Evolutionary conservation across 2,329 filamentous ascomycete genomes (phyloP), one percentile per base, ranked within the genome.

Genomic region (Aureobasidium pullulans): DNA sequence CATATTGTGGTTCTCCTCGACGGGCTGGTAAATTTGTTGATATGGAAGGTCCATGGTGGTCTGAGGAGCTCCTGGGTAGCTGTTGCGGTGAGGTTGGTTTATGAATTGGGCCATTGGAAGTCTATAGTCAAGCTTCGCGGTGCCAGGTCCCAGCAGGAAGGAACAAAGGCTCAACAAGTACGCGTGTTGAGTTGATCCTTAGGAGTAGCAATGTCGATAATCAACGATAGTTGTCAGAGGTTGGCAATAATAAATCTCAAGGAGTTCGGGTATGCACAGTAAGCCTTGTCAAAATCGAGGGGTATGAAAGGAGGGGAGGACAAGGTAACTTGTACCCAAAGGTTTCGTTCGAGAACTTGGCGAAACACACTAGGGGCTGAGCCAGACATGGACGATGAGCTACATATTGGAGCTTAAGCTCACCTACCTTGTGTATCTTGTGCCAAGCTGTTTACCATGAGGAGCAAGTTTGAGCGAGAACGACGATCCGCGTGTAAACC

Each of bases 381-480:
- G 53, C 40, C 19, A 44, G 11, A 15, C 29, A 39, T 19, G 42
- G 16, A 47, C 42, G 29, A 23, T 29, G 42, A 43, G 34, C 34
- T 31, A 57, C 54, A 31, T 29, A 48, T 31, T 43, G 28, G 23
- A 57, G 54, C 54, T 48, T 57, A 48, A 57, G 54, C 43, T 48
- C 31, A 47, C n/a, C 16, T 13, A 23, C 53, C 42, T 44, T 46
- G 53, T 57, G 37, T 42, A 23, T 43, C 16, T 34, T 16, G 32
- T 37, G 54, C 54, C 54, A 57, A 57, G 54, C 54, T 39, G 54
- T 57, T 23, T 10, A 40, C 28, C 32, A 37, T 23, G 34, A 48
- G 34, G 54, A 57, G 54, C 43, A 57, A 48, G 54, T 57, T 57
- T 57, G 53, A 29, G 53, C 53, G 53, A 57, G 43, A 56, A 46